Evolutionary conservation across 148 eudicot species (phyloP).

Genomic region (Arbutus unedo): DNA sequence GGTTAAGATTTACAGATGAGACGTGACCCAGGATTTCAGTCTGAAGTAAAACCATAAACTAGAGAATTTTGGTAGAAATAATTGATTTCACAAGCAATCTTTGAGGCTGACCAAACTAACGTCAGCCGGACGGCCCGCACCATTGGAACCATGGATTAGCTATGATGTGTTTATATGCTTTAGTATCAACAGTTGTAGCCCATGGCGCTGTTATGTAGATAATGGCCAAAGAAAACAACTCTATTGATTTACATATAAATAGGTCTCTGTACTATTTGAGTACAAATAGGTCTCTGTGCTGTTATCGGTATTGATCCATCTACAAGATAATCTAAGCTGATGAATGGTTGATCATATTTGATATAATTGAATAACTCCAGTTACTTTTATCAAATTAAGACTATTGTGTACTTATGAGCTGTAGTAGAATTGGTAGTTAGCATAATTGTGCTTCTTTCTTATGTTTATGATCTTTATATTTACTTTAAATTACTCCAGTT

Average conservation of each 20-base stretch:
- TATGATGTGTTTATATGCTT: background rate
- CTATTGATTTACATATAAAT: background rate
- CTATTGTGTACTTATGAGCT: background rate
- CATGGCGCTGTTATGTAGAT: background rate
- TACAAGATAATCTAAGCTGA: background rate
- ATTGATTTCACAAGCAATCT: background rate
- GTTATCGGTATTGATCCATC: background rate
- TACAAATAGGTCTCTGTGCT: background rate
- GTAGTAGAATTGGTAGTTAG: background rate
- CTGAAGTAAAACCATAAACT: no score
- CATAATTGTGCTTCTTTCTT: background rate
- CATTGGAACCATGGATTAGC: background rate
- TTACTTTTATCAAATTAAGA: no score
- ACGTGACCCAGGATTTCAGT: background rate
- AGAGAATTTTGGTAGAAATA: no score
- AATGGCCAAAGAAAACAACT: background rate
- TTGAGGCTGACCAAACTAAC: slow-evolving; percentile 1
- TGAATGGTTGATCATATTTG: background rate
- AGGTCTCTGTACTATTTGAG: background rate
- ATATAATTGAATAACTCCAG: background rate
- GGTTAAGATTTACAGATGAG: background rate
- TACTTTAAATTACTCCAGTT: slow-evolving; percentile 48
- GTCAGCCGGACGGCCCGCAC: background rate
- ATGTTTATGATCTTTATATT: background rate
- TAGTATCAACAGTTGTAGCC: background rate